phyloP scores from a whole-genome alignment of 106 monocot genomes.

The Vanilla planifolia region DNA sequence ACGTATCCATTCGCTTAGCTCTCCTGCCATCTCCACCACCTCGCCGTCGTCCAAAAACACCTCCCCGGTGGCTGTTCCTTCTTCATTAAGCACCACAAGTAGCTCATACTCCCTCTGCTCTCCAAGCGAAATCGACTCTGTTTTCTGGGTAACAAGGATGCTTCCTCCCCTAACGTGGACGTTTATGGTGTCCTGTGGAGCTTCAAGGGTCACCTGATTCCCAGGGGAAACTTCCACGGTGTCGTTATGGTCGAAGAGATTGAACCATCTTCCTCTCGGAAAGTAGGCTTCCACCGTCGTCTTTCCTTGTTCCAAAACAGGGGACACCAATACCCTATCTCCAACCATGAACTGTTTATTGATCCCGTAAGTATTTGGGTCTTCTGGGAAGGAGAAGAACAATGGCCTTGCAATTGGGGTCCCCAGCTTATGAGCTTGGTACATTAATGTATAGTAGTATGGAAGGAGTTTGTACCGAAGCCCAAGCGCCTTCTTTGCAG shows the following conservation, averaged over 20 bases:
- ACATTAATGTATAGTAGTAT: conserved; percentile 74
- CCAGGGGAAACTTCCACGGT: neutral
- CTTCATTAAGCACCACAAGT: conserved; percentile 5
- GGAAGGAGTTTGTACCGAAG: conserved; percentile 74
- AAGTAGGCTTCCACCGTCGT: conserved; percentile 13
- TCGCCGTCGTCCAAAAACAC: conserved; percentile 20
- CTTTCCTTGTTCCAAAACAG: conserved; percentile 10
- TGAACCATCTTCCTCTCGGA: conserved; percentile 13
- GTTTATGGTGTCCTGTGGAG: conserved; percentile 7
- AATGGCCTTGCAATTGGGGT: conserved; percentile 72
- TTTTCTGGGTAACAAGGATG: conserved; percentile 4
- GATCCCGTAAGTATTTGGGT: conserved; percentile 36
- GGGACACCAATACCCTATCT: conserved; percentile 19
- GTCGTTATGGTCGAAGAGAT: conserved; percentile 7
- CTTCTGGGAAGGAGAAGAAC: conserved; percentile 75
- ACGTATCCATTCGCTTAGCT: conserved; percentile 6
- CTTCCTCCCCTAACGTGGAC: conserved; percentile 16
- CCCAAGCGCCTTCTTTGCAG: conserved; percentile 54
- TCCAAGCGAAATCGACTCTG: neutral
- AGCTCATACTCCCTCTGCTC: conserved; percentile 3
- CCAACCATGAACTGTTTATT: conserved; percentile 57
- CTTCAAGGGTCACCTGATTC: conserved; percentile 1
- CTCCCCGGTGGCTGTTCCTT: neutral
- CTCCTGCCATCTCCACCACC: conserved; percentile 18
- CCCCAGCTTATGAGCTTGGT: conserved; percentile 54